Evolutionary conservation across 371 early-diverging fungal species (phyloP), one percentile per base, ranked within the genome.

Genomic region (Mucor velutinosus): DNA sequence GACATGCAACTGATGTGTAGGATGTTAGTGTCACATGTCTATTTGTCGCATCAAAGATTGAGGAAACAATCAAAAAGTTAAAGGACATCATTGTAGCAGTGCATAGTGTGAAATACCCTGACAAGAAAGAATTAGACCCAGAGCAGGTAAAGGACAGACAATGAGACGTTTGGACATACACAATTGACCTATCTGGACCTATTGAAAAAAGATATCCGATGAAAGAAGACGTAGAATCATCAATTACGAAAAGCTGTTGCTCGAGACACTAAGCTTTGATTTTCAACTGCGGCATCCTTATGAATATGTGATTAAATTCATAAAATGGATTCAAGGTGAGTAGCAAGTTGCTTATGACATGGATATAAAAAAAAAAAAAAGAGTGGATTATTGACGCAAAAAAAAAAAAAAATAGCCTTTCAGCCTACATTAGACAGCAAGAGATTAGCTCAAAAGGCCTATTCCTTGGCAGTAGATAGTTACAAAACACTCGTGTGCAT

Each of bases 21-120:
- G 89, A 84, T 70, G 80, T 86, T 39, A 83, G 77, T 47, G 76
- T 88, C 33, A 86, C 92, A 14, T 91, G 91, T 60, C 66, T 93
- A 14, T 90, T 91, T 73, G 92, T 92, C 1, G 90, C 91, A 3
- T 88, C 86, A 29, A 93, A 93, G 62, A 88, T 92, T 61, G 92
- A 93, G 62, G 93, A 93, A 58, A 92, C 92, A 0, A 82, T 88
- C 66, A 93, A 93, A 61, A 89, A 87, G 59, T 79, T 92, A 35
- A 89, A 88, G 70, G 92, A 93, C 64, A 89, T 93, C 19, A 77
- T 89, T 70, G 84, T 88, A 5, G 89, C 86, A 43, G 87, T 88
- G 0, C 87, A 88, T 43, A 76, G 80, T 55, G 83, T 86, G 14
- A 74, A 81, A 61, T 80, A 89, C 59, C 88, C 89, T 4, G 79